A percentile compares a stretch with the other conserved stretches of the same genome.
These are phyloP conservation scores for Neopestalotiopsis clavispora DNA, from an alignment of 2,329 filamentous ascomycete genomes.

Conservation along the genomic window DNA sequence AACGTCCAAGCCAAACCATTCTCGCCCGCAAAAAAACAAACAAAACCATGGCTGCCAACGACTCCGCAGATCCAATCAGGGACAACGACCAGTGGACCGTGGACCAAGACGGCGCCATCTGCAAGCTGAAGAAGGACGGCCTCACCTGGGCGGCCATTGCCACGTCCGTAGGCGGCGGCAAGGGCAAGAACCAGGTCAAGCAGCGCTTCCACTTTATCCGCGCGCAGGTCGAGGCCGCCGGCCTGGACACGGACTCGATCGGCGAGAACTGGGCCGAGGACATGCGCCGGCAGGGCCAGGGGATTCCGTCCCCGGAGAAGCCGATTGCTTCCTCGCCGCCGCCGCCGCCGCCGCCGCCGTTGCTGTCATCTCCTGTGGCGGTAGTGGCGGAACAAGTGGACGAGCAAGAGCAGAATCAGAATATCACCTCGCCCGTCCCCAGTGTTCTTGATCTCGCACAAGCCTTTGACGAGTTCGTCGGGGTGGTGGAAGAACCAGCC, in stretches of 20 bases:
- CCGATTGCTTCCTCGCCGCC: not conserved
- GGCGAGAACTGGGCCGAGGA: conserved; percentile 17
- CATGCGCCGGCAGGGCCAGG: conserved; percentile 5
- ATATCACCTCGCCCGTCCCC: too few relatives aligned
- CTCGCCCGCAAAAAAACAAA: not conserved
- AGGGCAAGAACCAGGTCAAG: conserved; percentile 19
- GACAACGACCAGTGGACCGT: conserved; percentile 23
- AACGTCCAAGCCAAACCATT: too few relatives aligned
- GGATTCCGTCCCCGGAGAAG: conserved; percentile 2
- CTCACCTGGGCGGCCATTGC: conserved; percentile 25
- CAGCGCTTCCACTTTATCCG: conserved; percentile 21
- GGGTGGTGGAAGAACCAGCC: not conserved
- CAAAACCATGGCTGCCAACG: not conserved
- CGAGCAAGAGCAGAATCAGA: not conserved
- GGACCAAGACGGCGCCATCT: conserved; percentile 26
- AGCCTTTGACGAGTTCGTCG: not conserved
- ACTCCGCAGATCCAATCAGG: too few relatives aligned
- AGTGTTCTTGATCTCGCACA: not conserved
- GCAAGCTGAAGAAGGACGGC: conserved; percentile 20
- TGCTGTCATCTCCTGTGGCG: too few relatives aligned
- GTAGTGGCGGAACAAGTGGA: not conserved
- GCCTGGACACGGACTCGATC: not conserved
- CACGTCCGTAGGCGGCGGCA: conserved; percentile 17
- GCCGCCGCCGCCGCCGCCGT: too few relatives aligned
- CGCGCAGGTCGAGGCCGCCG: not conserved